Base-by-base conservation (phyloP, 805 yeast genomes). In the Candida ulmi region DNA sequence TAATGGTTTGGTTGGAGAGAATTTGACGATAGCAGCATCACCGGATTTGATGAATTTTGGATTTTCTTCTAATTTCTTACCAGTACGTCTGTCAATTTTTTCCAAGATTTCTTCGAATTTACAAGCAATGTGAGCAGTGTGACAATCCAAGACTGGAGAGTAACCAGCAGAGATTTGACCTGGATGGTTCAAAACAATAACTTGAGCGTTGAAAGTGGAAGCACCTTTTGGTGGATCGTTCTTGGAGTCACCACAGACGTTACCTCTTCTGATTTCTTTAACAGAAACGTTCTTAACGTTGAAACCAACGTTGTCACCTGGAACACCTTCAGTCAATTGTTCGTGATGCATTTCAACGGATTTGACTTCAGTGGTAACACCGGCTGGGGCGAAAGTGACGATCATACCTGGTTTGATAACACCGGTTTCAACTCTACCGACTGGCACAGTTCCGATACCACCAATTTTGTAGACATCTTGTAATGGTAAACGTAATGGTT, bases 11-110 rank as follows among this genome's bases (percentile, higher is more conserved):
- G 87, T 68, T 63, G 91, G 87, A 60, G 87, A 78, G 75, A 88
- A 77, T 67, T 79, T 80, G 60, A 91, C 96, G 68, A 88, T 84
- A 64, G 95, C 90, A 75, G 95, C 91, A 76, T 88, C 95, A 74
- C 96, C 96, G 64, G 93, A 83, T 77, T 88, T 88, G 73, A 93
- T 79, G 77, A 80, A 84, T 69, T 91, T 88, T 63, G 96, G 96
- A 61, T 73, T 67, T 64, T 83, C 90, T 82, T 88, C 95, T 61
- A 83, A 71, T 67, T 75, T 76, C 87, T 91, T 87, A 80, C 93
- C 91, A 65, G 96, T 80, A 77, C 95, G 83, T 76, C 91, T 83
- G 84, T 85, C 95, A 66, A 85, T 85, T 87, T 84, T 85, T 72
- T 79, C 84, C 58, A 83, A 56, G 62, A 84, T 78, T 63, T 77